Evolutionary conservation across 2,329 filamentous ascomycete genomes (phyloP).

Genomic region (Trichophaea hybrida): DNA sequence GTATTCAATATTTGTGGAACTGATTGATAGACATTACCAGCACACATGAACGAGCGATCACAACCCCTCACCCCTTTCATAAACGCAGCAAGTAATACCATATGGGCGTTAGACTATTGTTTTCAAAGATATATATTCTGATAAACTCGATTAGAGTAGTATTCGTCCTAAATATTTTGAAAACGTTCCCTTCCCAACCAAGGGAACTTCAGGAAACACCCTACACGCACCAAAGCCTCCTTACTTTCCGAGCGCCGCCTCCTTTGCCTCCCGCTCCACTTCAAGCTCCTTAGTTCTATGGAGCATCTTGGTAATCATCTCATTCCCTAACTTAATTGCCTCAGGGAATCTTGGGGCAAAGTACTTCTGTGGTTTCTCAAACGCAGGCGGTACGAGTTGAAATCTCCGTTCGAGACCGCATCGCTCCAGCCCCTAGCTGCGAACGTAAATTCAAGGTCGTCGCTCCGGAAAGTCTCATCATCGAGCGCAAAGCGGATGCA

Average conservation of each 20-base stretch:
- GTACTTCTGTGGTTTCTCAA: slow-evolving; percentile 84
- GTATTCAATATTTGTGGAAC: too few relatives aligned
- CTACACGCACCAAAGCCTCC: neutral
- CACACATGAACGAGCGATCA: too few relatives aligned
- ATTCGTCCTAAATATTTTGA: too few relatives aligned
- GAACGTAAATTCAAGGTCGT: slow-evolving; percentile 96
- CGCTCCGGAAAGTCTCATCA: slow-evolving; percentile 82
- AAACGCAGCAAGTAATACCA: too few relatives aligned
- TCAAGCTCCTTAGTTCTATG: slow-evolving; percentile 49
- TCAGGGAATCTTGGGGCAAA: slow-evolving; percentile 83
- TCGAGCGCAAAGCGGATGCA: slow-evolving; percentile 73
- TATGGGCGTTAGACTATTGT: too few relatives aligned
- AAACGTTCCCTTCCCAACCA: too few relatives aligned
- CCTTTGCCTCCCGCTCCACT: neutral
- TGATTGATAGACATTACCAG: too few relatives aligned
- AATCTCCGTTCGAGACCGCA: slow-evolving; percentile 79
- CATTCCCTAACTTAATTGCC: slow-evolving; percentile 75
- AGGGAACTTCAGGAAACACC: too few relatives aligned
- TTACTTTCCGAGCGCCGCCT: neutral
- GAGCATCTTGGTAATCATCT: slow-evolving; percentile 93
- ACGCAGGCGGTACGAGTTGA: slow-evolving; percentile 80
- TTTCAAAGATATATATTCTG: too few relatives aligned
- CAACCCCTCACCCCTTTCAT: too few relatives aligned
- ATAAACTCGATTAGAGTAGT: too few relatives aligned
- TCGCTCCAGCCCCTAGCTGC: slow-evolving; percentile 92